Base-by-base conservation (phyloP, 257 asterid species). In the Gentiana dahurica region DNA sequence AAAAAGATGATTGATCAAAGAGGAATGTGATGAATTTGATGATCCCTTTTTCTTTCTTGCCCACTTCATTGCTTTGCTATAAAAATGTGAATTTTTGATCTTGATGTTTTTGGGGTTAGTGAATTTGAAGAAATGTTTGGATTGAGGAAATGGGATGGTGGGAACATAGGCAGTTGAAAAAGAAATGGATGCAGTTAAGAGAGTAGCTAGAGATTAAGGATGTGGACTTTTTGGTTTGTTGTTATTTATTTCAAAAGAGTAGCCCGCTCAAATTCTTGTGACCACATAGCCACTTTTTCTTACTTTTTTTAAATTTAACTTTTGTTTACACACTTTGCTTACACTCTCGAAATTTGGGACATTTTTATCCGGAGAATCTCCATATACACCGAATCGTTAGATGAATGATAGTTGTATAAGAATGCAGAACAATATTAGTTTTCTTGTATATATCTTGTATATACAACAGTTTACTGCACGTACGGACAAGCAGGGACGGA, bases 261-360 rank as follows among this genome's bases (percentile, higher is more conserved):
- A 69, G 46, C 84, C 84, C 87, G 81, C 95, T 81, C 65, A 53
- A 81, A 73, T 69, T 83, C 82, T 68, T 79, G 94, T 83, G 93
- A 80, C 81, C 85, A 76, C 82, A 78, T 68, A 58, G 64, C 71
- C 77, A 73, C 86, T 81, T 84, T 64, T 59, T 13, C 55, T 65
- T 15, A 63, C 71, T 67, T 75, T 64, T 54, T 55, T 76, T 67
- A 41, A 35, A 66, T 75, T 46, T 63, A 48, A 62, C 61, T 61
- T 67, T 67, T 39, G 43, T 44, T 62, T 60, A 24, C 24, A 24
- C 24, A 24, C 24, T 24, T 24, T 24, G 24, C 24, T 24, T 24
- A 24, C 24, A 24, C 24, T 24, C 24, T 24, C 24, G 24, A 24
- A 24, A 24, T 24, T 24, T 24, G 24, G 24, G 24, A 24, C 24